A percentile compares a stretch with the other conserved stretches of the same genome.
Evolutionary conservation across 345 rosid species (phyloP).

Genomic region (Erucastrum elatum): DNA sequence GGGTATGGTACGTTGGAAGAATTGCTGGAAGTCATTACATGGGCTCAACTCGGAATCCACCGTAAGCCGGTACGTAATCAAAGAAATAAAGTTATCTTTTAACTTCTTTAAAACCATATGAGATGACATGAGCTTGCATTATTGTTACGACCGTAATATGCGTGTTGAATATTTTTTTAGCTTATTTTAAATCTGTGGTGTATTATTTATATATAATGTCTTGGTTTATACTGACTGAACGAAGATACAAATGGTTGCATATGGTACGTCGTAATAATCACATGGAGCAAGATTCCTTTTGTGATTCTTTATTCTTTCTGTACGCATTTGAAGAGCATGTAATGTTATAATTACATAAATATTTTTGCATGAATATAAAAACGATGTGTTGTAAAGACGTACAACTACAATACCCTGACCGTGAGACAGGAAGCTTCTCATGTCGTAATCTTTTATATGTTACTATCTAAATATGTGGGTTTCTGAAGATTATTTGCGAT

Average conservation of each 20-base stretch:
- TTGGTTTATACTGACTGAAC: constrained; percentile 18
- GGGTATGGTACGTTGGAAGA: constrained; percentile 98
- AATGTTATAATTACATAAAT: constrained; percentile 1
- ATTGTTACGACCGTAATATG: constrained; percentile 36
- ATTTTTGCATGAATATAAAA: constrained; percentile 17
- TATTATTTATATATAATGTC: background rate
- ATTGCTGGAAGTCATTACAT: constrained; percentile 89
- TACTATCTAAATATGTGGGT: background rate
- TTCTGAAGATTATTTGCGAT: constrained; percentile 5
- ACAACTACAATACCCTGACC: constrained; percentile 40
- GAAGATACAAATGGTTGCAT: constrained; percentile 32
- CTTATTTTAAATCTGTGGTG: background rate
- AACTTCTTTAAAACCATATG: background rate
- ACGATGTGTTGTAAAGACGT: constrained; percentile 38
- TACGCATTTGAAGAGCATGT: constrained; percentile 15
- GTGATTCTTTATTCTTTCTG: constrained; percentile 20
- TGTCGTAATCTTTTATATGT: constrained; percentile 30
- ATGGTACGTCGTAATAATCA: constrained; percentile 33
- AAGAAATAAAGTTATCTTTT: background rate
- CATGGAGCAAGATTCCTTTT: constrained; percentile 33
- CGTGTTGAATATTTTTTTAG: constrained; percentile 30
- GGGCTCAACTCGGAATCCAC: constrained; percentile 99
- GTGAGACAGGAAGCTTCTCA: constrained; percentile 45
- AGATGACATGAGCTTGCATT: constrained; percentile 20
- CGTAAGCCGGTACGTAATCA: constrained; percentile 75